Percentiles rank a stretch among this genome's conserved stretches.
phyloP scores from a whole-genome alignment of 1,284 basidiomycete genomes.

The Inonotus obliquus region DNA sequence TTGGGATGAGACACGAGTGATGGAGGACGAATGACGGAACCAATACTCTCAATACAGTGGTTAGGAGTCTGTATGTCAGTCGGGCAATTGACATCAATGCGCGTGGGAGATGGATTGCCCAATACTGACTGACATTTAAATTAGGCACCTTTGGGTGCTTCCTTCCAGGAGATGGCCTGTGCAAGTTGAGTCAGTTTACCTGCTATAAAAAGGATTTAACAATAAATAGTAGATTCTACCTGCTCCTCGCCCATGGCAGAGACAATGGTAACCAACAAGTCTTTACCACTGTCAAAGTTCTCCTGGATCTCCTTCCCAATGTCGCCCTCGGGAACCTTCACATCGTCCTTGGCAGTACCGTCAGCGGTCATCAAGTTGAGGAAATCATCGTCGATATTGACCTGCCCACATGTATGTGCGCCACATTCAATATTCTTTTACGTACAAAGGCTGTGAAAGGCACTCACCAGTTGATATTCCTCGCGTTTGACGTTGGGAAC shows the following conservation, averaged over 20 bases:
- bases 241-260: slow-evolving; percentile 91
- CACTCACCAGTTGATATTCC: slow-evolving; percentile 87
- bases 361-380: slow-evolving; percentile 92
- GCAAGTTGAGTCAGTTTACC: not conserved
- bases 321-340: slow-evolving; percentile 87
- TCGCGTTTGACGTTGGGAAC: slow-evolving; percentile 91
- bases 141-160: slow-evolving; percentile 60
- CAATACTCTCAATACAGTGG: not conserved
- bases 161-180: slow-evolving; percentile 81
- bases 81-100: no score
- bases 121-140: not conserved
- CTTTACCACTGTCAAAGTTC: slow-evolving; percentile 86
- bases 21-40: not conserved
- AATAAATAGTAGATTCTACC: slow-evolving; percentile 34
- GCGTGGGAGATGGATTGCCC: not conserved
- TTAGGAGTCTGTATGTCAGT: no score
- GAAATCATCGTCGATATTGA: slow-evolving; percentile 87
- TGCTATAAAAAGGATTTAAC: not conserved
- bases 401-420: slow-evolving; percentile 34
- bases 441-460: not conserved
- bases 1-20: not conserved
- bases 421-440: slow-evolving; percentile 1
- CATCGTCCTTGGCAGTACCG: slow-evolving; percentile 89
- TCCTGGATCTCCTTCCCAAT: slow-evolving; percentile 72
- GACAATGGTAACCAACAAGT: slow-evolving; percentile 85